Percentiles rank a stretch among this genome's conserved stretches.
Conservation (phyloP, 495 filamentous ascomycete genomes). For the Trichoderma reesei region DNA sequence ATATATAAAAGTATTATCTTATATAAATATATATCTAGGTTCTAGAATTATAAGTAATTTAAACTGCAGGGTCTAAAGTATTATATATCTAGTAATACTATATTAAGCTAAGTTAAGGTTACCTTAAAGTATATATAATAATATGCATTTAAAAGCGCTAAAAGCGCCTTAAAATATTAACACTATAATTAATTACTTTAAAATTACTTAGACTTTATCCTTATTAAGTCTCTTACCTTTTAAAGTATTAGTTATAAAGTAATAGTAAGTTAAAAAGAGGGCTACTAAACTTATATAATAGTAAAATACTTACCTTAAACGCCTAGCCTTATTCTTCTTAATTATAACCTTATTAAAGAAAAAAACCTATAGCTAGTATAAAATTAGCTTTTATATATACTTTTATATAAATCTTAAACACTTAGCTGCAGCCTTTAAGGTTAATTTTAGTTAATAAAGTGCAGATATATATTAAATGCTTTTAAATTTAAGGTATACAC, state of each 20-base stretch:
- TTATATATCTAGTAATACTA: constrained; percentile 6
- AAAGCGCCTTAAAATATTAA: constrained; percentile 3
- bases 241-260: neutral
- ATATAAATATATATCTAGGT: constrained; percentile 7
- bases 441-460: constrained; percentile 10
- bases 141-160: constrained; percentile 6
- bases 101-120: constrained; percentile 6
- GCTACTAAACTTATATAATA: constrained; percentile 11
- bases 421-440: neutral
- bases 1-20: constrained; percentile 13
- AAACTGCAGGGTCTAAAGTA: constrained; percentile 9
- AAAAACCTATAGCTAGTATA: constrained; percentile 5
- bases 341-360: constrained; percentile 5
- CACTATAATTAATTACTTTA: constrained; percentile 6
- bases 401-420: constrained; percentile 7
- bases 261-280: neutral
- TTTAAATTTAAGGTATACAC: constrained; percentile 1
- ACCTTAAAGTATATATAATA: constrained; percentile 11
- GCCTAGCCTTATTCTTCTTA: constrained; percentile 5
- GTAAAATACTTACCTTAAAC: too few species aligned
- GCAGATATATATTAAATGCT: constrained; percentile 6
- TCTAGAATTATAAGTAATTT: constrained; percentile 8
- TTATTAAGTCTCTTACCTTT: constrained; percentile 6
- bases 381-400: constrained; percentile 3
- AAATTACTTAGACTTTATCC: constrained; percentile 1